Percentiles rank a stretch among this genome's conserved stretches.
Evolutionary conservation across 257 asterid genomes (phyloP).

Genomic region (Solanum okadae): DNA sequence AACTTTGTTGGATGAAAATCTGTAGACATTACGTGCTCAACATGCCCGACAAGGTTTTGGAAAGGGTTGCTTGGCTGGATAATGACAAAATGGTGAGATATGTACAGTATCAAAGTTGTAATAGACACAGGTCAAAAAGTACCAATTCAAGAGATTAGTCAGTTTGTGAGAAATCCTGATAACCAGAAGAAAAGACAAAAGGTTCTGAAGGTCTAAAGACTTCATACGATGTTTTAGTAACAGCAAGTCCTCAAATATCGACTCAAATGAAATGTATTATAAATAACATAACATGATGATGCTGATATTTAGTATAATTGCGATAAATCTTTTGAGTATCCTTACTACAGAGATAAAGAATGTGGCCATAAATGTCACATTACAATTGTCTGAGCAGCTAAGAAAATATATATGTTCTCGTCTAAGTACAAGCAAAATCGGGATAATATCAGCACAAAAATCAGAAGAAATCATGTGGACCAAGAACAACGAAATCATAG

Average conservation of each 20-base stretch:
- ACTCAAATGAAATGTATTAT: not conserved
- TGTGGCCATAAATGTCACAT: not conserved
- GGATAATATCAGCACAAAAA: not conserved
- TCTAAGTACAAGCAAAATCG: not conserved
- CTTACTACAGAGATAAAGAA: not conserved
- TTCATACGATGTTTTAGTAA: not conserved
- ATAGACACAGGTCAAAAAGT: not conserved
- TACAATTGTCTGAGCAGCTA: not conserved
- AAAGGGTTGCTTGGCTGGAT: slow-evolving; percentile 14
- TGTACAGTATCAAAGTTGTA: not conserved
- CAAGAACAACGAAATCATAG: not conserved
- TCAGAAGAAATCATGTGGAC: not conserved
- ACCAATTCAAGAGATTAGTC: not conserved
- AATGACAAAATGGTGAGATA: not conserved
- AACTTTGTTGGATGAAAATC: slow-evolving; percentile 34
- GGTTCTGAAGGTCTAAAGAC: not conserved
- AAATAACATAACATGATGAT: not conserved
- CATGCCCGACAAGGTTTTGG: slow-evolving; percentile 28
- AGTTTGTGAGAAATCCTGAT: not conserved
- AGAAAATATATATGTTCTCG: not conserved
- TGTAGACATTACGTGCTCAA: slow-evolving; percentile 28
- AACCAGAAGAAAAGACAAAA: not conserved
- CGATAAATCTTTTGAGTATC: not conserved
- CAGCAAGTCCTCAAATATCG: not conserved
- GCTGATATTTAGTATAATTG: not conserved